Conservation (phyloP, 1,139 yeast species). For the Pichia terricola region DNA sequence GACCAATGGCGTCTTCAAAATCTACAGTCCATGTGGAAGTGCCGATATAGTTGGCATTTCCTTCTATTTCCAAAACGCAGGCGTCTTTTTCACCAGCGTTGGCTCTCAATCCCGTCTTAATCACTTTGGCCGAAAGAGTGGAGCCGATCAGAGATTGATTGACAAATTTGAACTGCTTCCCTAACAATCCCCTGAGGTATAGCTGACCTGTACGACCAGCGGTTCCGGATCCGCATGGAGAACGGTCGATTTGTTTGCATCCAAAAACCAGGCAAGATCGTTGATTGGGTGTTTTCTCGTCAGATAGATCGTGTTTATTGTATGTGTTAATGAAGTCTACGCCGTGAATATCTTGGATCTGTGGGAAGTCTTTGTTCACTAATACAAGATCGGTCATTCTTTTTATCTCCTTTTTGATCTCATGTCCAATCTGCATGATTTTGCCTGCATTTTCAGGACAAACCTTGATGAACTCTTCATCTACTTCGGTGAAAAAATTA, state of each 20-base stretch:
- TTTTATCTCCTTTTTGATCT: slow-evolving; percentile 12
- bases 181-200: slow-evolving; percentile 12
- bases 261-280: slow-evolving; percentile 18
- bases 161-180: slow-evolving; percentile 6
- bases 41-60: slow-evolving; percentile 18
- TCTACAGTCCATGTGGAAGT: slow-evolving; percentile 20
- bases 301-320: slow-evolving; percentile 5
- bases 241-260: slow-evolving; percentile 20
- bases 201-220: slow-evolving; percentile 21
- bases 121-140: slow-evolving; percentile 13
- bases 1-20: slow-evolving; percentile 15
- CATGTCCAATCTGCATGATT: slow-evolving; percentile 15
- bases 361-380: slow-evolving; percentile 18
- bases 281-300: slow-evolving; percentile 12
- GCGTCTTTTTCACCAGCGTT: slow-evolving; percentile 16
- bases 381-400: slow-evolving; percentile 10
- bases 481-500: slow-evolving; percentile 17
- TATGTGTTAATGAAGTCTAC: slow-evolving; percentile 13
- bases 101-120: slow-evolving; percentile 13
- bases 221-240: slow-evolving; percentile 24
- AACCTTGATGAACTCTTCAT: slow-evolving; percentile 8
- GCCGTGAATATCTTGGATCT: slow-evolving; percentile 17
- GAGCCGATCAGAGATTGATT: slow-evolving; percentile 22
- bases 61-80: slow-evolving; percentile 19
- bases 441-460: slow-evolving; percentile 14